Conservation (phyloP, 1,139 yeast genomes). For the Taphrina flavorubra region DNA sequence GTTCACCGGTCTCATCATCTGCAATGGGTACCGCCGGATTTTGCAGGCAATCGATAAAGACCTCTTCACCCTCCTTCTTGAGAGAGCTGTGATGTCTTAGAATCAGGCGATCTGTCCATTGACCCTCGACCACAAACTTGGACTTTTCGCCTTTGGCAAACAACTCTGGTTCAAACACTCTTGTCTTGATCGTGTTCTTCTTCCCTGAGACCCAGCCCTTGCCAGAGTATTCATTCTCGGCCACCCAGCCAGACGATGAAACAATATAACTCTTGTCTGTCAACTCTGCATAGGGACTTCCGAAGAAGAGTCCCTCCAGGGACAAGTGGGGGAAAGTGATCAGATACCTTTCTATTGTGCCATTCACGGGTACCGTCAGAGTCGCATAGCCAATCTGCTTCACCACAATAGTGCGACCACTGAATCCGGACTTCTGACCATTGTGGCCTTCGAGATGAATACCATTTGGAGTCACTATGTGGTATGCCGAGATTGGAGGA, state of each 20-base stretch:
- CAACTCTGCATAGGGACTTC: slow-evolving; percentile 75
- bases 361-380: slow-evolving; percentile 57
- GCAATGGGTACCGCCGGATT: slow-evolving; percentile 60
- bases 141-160: slow-evolving; percentile 56
- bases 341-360: slow-evolving; percentile 70
- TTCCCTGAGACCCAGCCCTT: slow-evolving; percentile 96
- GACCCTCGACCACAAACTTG: slow-evolving; percentile 79
- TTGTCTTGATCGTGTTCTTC: slow-evolving; percentile 87
- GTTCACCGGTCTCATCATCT: slow-evolving; percentile 79
- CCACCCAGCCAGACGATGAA: slow-evolving; percentile 74
- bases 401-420: slow-evolving; percentile 75
- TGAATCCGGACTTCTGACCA: slow-evolving; percentile 82
- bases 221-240: slow-evolving; percentile 81
- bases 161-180: slow-evolving; percentile 62
- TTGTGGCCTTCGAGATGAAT: slow-evolving; percentile 83
- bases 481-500: slow-evolving; percentile 94
- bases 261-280: slow-evolving; percentile 60
- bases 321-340: slow-evolving; percentile 95
- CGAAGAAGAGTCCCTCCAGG: slow-evolving; percentile 88
- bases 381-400: slow-evolving; percentile 93
- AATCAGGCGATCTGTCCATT: slow-evolving; percentile 64
- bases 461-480: slow-evolving; percentile 72
- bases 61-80: slow-evolving; percentile 51
- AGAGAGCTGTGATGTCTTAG: slow-evolving; percentile 18
- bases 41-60: slow-evolving; percentile 73